Evolutionary conservation across 192 early-diverging fungal genomes (phyloP).

Genomic region (Pecoramyces ruminantium): DNA sequence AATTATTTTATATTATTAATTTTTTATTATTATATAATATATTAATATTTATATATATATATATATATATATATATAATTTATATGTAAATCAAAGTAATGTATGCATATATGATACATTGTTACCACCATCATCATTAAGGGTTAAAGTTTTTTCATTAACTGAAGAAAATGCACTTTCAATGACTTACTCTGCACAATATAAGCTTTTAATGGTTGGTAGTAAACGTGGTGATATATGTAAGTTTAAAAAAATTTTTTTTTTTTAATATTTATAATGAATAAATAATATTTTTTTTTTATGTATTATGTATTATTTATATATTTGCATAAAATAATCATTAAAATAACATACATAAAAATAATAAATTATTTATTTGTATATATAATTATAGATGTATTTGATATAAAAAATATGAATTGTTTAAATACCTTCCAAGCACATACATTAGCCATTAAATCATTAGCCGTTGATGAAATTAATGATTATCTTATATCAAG

Average conservation of each 20-base stretch:
- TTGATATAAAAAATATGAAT: conserved; percentile 46
- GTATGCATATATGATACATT: conserved; percentile 64
- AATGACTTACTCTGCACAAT: conserved; percentile 34
- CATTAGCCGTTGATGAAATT: conserved; percentile 40
- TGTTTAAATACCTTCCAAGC: conserved; percentile 49
- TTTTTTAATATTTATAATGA: too few relatives aligned
- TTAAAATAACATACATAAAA: too few relatives aligned
- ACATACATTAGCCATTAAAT: conserved; percentile 16
- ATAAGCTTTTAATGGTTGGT: conserved; percentile 51
- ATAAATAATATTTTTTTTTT: background rate
- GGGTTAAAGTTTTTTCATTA: conserved; percentile 42
- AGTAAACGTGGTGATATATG: conserved; percentile 59
- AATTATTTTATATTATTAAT: too few relatives aligned
- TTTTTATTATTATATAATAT: too few relatives aligned
- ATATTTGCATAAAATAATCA: too few relatives aligned
- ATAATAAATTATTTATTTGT: too few relatives aligned
- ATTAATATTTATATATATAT: conserved; percentile 8
- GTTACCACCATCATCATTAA: conserved; percentile 32
- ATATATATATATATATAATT: conserved; percentile 4
- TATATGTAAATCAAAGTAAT: conserved; percentile 32
- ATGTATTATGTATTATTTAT: background rate
- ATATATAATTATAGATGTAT: conserved; percentile 25
- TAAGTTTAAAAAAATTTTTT: conserved; percentile 8
- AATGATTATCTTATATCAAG: conserved; percentile 43
- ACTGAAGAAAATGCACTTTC: conserved; percentile 50